phyloP scores from a whole-genome alignment of 345 rosid species.

The Eucalyptus sp. region DNA sequence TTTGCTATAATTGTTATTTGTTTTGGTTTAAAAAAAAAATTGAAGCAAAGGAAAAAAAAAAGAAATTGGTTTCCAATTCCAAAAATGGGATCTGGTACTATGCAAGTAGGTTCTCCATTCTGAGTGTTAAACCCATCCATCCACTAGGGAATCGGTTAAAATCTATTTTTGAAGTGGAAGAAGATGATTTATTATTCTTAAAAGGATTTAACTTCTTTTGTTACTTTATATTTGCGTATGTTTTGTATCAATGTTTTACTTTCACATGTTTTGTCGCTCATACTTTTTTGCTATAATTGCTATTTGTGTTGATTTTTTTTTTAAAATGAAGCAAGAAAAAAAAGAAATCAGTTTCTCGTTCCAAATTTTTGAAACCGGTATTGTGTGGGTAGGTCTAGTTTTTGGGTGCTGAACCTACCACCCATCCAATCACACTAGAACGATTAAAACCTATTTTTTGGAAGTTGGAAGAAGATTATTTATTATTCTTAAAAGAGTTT shows the following conservation, averaged over 20 bases:
- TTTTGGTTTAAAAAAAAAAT: too few species aligned
- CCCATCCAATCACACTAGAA: not conserved
- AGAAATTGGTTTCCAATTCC: not conserved
- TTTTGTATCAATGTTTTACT: not conserved
- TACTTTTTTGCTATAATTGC: too few species aligned
- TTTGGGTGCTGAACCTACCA: not conserved
- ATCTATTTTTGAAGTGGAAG: not conserved
- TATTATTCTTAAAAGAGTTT: not conserved
- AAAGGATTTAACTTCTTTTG: too few species aligned
- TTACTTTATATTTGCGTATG: too few species aligned
- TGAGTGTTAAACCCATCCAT: too few species aligned
- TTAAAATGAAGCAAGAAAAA: too few species aligned
- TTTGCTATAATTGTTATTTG: not conserved
- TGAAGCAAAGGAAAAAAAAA: not conserved
- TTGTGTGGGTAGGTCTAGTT: not conserved
- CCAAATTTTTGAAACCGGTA: not conserved
- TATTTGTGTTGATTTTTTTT: not conserved
- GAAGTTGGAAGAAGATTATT: too few species aligned
- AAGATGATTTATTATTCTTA: too few species aligned
- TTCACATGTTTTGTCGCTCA: not conserved
- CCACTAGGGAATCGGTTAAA: too few species aligned
- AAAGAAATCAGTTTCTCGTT: not conserved
- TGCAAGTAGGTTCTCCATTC: not conserved
- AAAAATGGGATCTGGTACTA: not conserved
- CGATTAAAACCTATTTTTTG: too few species aligned